Conservation (phyloP, 768 basidiomycete genomes). For the Boletus reticulatus region DNA sequence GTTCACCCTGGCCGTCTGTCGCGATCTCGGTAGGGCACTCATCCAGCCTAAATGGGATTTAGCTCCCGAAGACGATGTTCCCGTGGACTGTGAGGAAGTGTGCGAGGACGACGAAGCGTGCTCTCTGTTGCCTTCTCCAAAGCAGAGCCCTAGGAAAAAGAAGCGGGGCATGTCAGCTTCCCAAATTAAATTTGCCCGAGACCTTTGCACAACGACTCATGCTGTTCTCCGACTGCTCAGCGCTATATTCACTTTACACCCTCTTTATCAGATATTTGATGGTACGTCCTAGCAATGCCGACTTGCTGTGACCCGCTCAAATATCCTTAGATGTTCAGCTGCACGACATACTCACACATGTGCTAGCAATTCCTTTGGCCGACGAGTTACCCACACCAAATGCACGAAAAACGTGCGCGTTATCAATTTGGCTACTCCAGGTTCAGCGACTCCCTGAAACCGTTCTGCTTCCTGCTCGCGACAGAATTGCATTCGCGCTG, state of each 20-base stretch:
- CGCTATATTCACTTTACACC: slow-evolving; percentile 57
- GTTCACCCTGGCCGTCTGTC: slow-evolving; percentile 58
- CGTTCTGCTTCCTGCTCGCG: slow-evolving; percentile 59
- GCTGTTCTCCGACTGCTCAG: slow-evolving; percentile 66
- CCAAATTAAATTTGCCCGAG: slow-evolving; percentile 76
- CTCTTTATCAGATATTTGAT: slow-evolving; percentile 57
- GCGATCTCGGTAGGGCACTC: slow-evolving; percentile 66
- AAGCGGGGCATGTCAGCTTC: slow-evolving; percentile 73
- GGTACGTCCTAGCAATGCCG: slow-evolving; percentile 39
- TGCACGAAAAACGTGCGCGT: slow-evolving; percentile 80
- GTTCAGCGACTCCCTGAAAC: slow-evolving; percentile 62
- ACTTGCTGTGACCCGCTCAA: slow-evolving; percentile 4
- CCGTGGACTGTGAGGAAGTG: slow-evolving; percentile 23
- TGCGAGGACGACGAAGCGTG: slow-evolving; percentile 26
- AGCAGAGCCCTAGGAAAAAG: slow-evolving; percentile 53
- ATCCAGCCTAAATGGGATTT: slow-evolving; percentile 47
- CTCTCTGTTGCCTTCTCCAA: slow-evolving; percentile 61
- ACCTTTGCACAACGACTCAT: slow-evolving; percentile 72
- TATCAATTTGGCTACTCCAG: slow-evolving; percentile 75
- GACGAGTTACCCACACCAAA: slow-evolving; percentile 74
- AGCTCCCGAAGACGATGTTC: slow-evolving; percentile 20
- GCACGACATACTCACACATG: slow-evolving; percentile 53
- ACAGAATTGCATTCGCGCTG: slow-evolving; percentile 68
- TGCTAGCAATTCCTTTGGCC: slow-evolving; percentile 72
- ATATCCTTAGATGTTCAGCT: slow-evolving; percentile 52